phyloP scores from a whole-genome alignment of 2,329 filamentous ascomycete species.

The Dryadomyces sulphureus region DNA sequence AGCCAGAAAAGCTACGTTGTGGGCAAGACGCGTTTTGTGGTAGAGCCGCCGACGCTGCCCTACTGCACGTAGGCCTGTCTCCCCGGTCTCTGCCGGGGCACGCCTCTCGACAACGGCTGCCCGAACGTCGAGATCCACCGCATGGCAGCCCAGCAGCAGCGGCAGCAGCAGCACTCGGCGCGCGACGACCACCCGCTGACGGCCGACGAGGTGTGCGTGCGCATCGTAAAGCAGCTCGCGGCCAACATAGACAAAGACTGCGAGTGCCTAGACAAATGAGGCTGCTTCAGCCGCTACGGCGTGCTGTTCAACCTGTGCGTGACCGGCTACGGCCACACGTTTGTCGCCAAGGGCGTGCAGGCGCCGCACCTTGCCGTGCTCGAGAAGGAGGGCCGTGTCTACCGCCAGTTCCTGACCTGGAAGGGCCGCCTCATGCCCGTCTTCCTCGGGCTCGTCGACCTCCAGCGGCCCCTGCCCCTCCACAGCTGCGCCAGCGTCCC shows the following conservation, averaged over 20 bases:
- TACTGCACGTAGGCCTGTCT: constrained; percentile 7
- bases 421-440: constrained; percentile 8
- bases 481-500: neutral
- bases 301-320: constrained; percentile 7
- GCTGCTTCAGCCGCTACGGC: neutral
- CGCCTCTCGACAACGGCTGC: neutral
- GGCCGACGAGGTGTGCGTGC: neutral
- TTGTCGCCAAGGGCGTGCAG: constrained; percentile 9
- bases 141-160: too few relatives aligned
- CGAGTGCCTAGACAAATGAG: neutral
- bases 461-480: constrained; percentile 1
- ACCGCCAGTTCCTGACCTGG: neutral
- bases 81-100: neutral
- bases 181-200: too few relatives aligned
- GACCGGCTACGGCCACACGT: constrained; percentile 7
- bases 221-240: neutral
- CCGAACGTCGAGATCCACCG: neutral
- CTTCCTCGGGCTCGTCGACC: constrained; percentile 5
- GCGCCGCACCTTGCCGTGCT: neutral
- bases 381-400: constrained; percentile 1
- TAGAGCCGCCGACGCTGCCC: too few relatives aligned
- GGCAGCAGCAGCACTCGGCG: neutral
- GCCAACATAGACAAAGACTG: constrained; percentile 1
- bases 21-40: too few relatives aligned
- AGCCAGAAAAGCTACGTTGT: neutral